Evolutionary conservation across 805 yeast species (phyloP).

Genomic region (Barnettozyma botsteinii): DNA sequence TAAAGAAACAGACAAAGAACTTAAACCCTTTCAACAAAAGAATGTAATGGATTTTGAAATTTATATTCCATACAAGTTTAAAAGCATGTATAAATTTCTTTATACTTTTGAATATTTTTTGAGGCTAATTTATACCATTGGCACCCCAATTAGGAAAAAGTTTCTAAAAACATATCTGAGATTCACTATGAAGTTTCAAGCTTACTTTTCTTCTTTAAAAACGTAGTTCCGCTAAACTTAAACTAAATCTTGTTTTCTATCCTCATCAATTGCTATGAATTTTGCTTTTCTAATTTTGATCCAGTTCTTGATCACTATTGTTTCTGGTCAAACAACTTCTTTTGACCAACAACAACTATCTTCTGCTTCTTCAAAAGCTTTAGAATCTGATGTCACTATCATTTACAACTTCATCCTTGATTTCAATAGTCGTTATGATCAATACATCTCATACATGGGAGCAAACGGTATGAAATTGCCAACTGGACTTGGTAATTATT

Average conservation of each 20-base stretch:
- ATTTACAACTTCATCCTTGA: constrained; percentile 21
- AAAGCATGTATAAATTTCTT: no score
- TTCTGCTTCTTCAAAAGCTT: constrained; percentile 20
- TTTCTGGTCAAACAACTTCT: constrained; percentile 9
- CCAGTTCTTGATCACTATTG: neutral
- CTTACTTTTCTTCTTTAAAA: neutral
- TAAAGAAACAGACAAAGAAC: no score
- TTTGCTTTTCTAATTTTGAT: no score
- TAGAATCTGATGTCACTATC: constrained; percentile 16
- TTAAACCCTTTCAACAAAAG: no score
- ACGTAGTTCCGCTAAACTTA: no score
- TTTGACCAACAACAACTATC: constrained; percentile 9
- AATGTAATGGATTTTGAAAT: no score
- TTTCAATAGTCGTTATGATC: constrained; percentile 13
- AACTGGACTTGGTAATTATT: constrained; percentile 30
- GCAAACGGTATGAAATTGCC: constrained; percentile 27
- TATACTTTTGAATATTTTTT: no score
- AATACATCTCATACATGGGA: constrained; percentile 20
- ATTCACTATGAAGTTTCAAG: no score
- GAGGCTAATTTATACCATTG: constrained; percentile 12
- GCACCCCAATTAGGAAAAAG: constrained; percentile 11
- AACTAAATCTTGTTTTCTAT: neutral
- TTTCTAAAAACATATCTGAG: neutral
- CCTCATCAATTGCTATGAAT: no score
- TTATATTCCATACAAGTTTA: no score